phyloP scores from a whole-genome alignment of 495 filamentous ascomycete genomes.

The Apiosordaria backusii region DNA sequence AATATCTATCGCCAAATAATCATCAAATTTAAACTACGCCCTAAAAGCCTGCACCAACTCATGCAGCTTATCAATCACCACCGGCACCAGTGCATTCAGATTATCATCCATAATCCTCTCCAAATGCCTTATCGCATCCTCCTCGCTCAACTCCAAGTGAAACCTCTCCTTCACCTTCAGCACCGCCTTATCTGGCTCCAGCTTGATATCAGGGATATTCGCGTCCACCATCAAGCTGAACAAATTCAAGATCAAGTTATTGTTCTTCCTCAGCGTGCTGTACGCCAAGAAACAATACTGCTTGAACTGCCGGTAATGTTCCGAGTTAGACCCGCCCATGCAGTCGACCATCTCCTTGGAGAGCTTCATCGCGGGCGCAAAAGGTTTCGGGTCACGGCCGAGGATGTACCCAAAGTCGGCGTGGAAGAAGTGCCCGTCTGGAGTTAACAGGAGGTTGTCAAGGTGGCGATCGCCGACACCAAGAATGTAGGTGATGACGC shows the following conservation, averaged over 20 bases:
- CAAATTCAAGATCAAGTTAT: slow-evolving; percentile 89
- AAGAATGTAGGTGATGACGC: slow-evolving; percentile 98
- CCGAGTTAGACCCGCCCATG: slow-evolving; percentile 80
- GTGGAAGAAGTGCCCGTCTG: slow-evolving; percentile 95
- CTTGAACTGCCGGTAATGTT: slow-evolving; percentile 82
- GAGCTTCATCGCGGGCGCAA: slow-evolving; percentile 94
- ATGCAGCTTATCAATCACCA: slow-evolving; percentile 92
- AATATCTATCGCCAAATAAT: not conserved
- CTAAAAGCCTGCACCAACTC: slow-evolving; percentile 89
- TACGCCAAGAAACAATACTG: slow-evolving; percentile 96
- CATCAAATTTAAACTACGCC: slow-evolving; percentile 44
- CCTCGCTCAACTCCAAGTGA: slow-evolving; percentile 86
- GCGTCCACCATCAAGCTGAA: slow-evolving; percentile 97
- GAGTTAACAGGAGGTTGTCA: slow-evolving; percentile 89
- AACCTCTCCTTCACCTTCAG: slow-evolving; percentile 93
- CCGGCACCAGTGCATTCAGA: slow-evolving; percentile 79
- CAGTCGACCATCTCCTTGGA: slow-evolving; percentile 98
- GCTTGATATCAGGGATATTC: slow-evolving; percentile 89
- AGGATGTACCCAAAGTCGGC: slow-evolving; percentile 98
- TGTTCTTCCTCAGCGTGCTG: slow-evolving; percentile 81
- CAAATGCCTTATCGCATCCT: slow-evolving; percentile 84
- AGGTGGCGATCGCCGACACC: slow-evolving; percentile 95
- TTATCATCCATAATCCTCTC: slow-evolving; percentile 86
- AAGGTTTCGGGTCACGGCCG: slow-evolving; percentile 94
- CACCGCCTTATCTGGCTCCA: slow-evolving; percentile 90